These are phyloP conservation scores for Drosera capensis DNA, from an alignment of 148 eudicot genomes.

Conservation along the genomic window DNA sequence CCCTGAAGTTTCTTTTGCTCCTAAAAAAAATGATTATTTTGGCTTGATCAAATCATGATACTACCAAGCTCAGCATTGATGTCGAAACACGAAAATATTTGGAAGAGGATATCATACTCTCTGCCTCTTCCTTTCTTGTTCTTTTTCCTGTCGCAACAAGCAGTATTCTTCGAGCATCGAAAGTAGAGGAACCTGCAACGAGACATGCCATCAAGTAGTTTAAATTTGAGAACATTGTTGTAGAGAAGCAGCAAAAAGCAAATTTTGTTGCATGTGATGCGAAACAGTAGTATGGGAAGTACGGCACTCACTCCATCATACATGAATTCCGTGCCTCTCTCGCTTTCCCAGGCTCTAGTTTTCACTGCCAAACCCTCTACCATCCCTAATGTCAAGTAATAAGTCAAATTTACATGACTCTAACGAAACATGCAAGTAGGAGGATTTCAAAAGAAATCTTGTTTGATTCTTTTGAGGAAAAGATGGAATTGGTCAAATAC, in stretches of 20 bases:
- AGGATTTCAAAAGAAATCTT: background rate
- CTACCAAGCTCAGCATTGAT: background rate
- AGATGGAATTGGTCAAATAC: background rate
- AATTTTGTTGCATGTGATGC: background rate
- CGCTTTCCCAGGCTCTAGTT: conserved; percentile 61
- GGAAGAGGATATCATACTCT: conserved; percentile 32
- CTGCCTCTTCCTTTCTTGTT: conserved; percentile 63
- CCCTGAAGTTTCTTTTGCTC: conserved; percentile 95
- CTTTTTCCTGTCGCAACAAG: conserved; percentile 54
- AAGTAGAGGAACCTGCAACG: conserved; percentile 52
- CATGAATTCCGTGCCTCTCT: conserved; percentile 53
- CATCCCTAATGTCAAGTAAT: conserved; percentile 41
- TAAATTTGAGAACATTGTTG: background rate
- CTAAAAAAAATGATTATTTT: conserved; percentile 17
- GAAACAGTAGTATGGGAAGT: background rate
- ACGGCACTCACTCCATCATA: conserved; percentile 76
- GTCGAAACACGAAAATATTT: background rate
- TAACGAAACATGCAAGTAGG: background rate
- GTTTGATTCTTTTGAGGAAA: background rate
- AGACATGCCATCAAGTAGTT: conserved; percentile 2
- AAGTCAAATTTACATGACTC: background rate
- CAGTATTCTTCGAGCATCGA: conserved; percentile 72
- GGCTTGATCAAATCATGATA: background rate
- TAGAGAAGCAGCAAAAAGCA: background rate
- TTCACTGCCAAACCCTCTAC: conserved; percentile 61